A percentile compares a stretch with the other conserved stretches of the same genome.
Evolutionary conservation across 2,329 filamentous ascomycete species (phyloP).

Genomic region (Graphium sp.): DNA sequence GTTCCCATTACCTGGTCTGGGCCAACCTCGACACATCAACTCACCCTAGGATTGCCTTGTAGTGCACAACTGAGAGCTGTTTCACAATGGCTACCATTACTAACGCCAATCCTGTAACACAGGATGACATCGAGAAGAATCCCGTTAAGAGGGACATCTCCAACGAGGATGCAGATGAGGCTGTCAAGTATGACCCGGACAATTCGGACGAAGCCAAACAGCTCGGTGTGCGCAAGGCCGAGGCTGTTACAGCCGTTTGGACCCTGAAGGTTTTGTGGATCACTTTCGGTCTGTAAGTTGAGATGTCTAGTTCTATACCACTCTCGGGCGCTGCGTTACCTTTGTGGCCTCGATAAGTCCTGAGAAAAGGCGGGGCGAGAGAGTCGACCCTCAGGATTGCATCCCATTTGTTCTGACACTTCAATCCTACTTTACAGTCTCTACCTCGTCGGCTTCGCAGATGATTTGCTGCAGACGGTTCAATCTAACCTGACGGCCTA

Average conservation of each 20-base stretch:
- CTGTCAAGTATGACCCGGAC: neutral
- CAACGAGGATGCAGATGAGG: neutral
- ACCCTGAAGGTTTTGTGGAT: conserved; percentile 16
- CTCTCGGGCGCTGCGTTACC: neutral
- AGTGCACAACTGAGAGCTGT: too few species aligned
- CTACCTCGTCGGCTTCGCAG: conserved; percentile 20
- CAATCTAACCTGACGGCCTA: conserved; percentile 39
- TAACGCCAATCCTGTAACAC: too few species aligned
- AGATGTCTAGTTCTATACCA: neutral
- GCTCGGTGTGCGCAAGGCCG: conserved; percentile 18
- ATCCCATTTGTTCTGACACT: conserved; percentile 2
- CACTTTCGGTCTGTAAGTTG: conserved; percentile 20
- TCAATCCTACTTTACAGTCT: conserved; percentile 12
- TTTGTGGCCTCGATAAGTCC: neutral
- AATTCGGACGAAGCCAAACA: conserved; percentile 7
- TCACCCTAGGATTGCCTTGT: too few species aligned
- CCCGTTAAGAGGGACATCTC: neutral
- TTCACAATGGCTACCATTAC: neutral
- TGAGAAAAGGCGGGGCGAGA: too few species aligned
- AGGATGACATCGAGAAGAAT: neutral
- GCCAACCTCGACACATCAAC: too few species aligned
- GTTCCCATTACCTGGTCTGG: too few species aligned
- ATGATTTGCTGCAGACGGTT: conserved; percentile 16
- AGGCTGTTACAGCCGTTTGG: conserved; percentile 22
- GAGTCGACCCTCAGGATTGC: too few species aligned